phyloP scores from a whole-genome alignment of 1,139 yeast species.

The Hyphopichia buzzinii region DNA sequence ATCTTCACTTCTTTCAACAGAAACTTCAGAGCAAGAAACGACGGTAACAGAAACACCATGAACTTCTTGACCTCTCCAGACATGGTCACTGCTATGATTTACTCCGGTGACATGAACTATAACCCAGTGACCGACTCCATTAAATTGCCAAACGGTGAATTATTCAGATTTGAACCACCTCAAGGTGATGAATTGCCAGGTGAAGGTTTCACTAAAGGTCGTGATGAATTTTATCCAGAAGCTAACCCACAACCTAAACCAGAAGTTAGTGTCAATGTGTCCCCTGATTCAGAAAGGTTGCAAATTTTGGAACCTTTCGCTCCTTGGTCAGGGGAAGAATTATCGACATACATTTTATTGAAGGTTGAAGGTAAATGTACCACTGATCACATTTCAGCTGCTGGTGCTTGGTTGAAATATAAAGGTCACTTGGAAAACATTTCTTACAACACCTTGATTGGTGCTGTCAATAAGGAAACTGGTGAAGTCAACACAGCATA shows the following conservation, averaged over 20 bases:
- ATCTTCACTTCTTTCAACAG: conserved; percentile 95
- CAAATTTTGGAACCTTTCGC: conserved; percentile 87
- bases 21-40: conserved; percentile 95
- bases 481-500: conserved; percentile 91
- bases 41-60: conserved; percentile 96
- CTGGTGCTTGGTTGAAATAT: conserved; percentile 98
- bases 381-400: conserved; percentile 97
- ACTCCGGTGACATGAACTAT: conserved; percentile 85
- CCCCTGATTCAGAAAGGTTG: conserved; percentile 69
- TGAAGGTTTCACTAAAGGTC: conserved; percentile 78
- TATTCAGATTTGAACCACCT: conserved; percentile 75
- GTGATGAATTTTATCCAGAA: conserved; percentile 82
- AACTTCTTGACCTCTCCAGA: conserved; percentile 97
- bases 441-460: conserved; percentile 90
- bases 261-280: conserved; percentile 65
- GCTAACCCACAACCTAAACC: conserved; percentile 72
- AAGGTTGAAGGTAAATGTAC: conserved; percentile 98
- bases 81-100: conserved; percentile 93
- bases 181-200: conserved; percentile 82
- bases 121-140: conserved; percentile 84
- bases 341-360: conserved; percentile 69
- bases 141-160: conserved; percentile 59
- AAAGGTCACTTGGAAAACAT: conserved; percentile 97
- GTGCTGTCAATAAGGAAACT: conserved; percentile 95
- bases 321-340: conserved; percentile 83